Base-by-base conservation (phyloP, 352 stramenopile species). In the Globisporangium recalcitrans region DNA sequence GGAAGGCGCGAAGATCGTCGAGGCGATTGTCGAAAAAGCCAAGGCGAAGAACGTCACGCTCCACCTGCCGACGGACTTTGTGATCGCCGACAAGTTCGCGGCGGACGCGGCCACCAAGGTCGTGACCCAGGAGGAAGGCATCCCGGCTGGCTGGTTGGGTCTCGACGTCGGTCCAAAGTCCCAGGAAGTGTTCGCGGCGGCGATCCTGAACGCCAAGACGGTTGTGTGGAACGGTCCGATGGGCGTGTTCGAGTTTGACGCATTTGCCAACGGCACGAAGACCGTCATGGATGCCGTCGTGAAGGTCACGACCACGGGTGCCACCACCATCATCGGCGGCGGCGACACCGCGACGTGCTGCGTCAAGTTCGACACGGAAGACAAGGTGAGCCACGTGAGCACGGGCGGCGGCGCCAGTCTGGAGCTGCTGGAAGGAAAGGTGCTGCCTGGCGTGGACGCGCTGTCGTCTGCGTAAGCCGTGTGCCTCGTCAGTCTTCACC, bases 201-300 rank as follows among this genome's bases (percentile, higher is more conserved):
- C 86, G 52, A 72, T 98, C 29, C 52, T 73, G 11, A 77, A 81
- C 53, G 88, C 90, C 66, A 98, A 98, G 75, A 99, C 97, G 32
- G 72, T 99, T 58, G 96, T 99, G 59, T 99, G 98, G 97, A 99
- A 99, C 84, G 98, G 98, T 58, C 98, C 98, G 27, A 99, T 99
- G 95, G 98, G 98, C 61, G 97, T 99, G 51, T 99, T 99, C 76
- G 98, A 99, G 82, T 98, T 99, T 63, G 92, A 99, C 60, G 88
- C 88, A 21, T 99, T 99, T 68, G 80, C 86, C 62, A 67, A 87
- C 52, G 97, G 97, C 77, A 99, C 97, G 19, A 98, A 98, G 68
- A 79, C 71, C 51, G 87, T 99, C 64, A 97, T 98, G 78, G 88
- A 98, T 72, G 94, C 96, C 55, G 85, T 99, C 38, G 97, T 97